Evolutionary conservation across 768 basidiomycete species (phyloP), one percentile per base, ranked within the genome.

Genomic region (Daedaleopsis sinensis): DNA sequence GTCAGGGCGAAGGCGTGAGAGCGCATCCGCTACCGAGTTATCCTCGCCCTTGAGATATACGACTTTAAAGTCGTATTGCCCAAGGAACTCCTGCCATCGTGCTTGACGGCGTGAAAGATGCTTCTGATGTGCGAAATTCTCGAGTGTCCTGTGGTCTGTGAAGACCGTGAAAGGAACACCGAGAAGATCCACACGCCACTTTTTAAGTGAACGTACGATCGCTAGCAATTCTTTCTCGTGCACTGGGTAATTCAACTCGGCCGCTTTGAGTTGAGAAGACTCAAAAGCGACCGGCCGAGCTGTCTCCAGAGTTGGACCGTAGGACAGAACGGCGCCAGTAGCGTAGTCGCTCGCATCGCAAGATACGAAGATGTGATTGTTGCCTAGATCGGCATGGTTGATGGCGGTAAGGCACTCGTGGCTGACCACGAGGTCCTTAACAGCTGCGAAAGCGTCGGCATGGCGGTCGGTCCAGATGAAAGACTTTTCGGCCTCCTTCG

Each of bases 91-190:
- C 3, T 76, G 27, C 27, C 27, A 32, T 7, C 27, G 27, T 3
- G 0, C 73, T 36, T 80, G 80, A 0, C 73, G 55, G 0, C 68
- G 59, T 0, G 71, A 77, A 1, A 81, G 56, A n/a, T 76, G 69
- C 4, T 55, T 42, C 54, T 80, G 79, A 0, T 57, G 61, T 1
- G 67, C 3, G 52, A 80, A 76, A 43, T 70, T 66, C 51, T 76
- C 67, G 3, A 79, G 66, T 0, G 77, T 77, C 1, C 71, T 65
- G 65, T 81, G 78, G 55, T 80, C 76, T 0, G 77, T 78, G 48
- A 59, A 74, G 8, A 80, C 65, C 0, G 27, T 37, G 53, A 75
- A 73, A 10, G 27, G 62, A 5, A 58, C 54, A 0, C 74, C 71
- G 8, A 71, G 46, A 0, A 73, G 59, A 27, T 71, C 62, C 6